phyloP scores from a whole-genome alignment of 805 yeast genomes.

The Yarrowia phangngaensis region DNA sequence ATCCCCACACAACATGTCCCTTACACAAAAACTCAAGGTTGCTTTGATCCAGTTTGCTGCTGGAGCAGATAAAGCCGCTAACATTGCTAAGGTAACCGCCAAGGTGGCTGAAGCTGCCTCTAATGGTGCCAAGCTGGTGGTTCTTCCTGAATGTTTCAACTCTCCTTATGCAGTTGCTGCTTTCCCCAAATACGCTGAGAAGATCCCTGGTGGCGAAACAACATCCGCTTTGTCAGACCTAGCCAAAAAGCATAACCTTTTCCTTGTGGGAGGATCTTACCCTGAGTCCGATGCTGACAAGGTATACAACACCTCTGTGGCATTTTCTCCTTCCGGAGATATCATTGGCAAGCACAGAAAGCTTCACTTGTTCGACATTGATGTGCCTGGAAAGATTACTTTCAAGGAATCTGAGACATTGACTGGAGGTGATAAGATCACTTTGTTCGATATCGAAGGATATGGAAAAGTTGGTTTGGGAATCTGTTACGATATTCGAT shows the following conservation, averaged over 20 bases:
- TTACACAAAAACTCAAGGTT: slow-evolving; percentile 60
- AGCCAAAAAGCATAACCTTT: slow-evolving; percentile 62
- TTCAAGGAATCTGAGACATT: slow-evolving; percentile 77
- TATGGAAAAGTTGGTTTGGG: slow-evolving; percentile 76
- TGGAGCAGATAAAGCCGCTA: slow-evolving; percentile 75
- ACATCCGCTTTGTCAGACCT: slow-evolving; percentile 57
- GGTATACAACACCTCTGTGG: slow-evolving; percentile 66
- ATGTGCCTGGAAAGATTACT: slow-evolving; percentile 84
- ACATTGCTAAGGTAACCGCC: slow-evolving; percentile 62
- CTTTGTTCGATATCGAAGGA: slow-evolving; percentile 64
- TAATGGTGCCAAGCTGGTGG: slow-evolving; percentile 63
- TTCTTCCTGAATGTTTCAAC: slow-evolving; percentile 94
- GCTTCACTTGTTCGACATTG: slow-evolving; percentile 87
- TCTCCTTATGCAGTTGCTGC: slow-evolving; percentile 88
- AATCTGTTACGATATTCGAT: slow-evolving; percentile 87
- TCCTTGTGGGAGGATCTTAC: slow-evolving; percentile 84
- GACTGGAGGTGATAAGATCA: slow-evolving; percentile 75
- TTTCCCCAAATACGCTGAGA: slow-evolving; percentile 83
- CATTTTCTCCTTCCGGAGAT: slow-evolving; percentile 69
- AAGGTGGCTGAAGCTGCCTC: slow-evolving; percentile 66
- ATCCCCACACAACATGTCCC: slow-evolving; percentile 32
- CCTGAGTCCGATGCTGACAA: slow-evolving; percentile 69
- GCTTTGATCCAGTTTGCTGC: slow-evolving; percentile 83
- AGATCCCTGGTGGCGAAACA: slow-evolving; percentile 67
- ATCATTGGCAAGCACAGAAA: slow-evolving; percentile 86